Percentiles rank a stretch among this genome's conserved stretches.
These are phyloP conservation scores for Pycnococcus provasolii DNA, from an alignment of 139 green algal genomes.

Conservation along the genomic window DNA sequence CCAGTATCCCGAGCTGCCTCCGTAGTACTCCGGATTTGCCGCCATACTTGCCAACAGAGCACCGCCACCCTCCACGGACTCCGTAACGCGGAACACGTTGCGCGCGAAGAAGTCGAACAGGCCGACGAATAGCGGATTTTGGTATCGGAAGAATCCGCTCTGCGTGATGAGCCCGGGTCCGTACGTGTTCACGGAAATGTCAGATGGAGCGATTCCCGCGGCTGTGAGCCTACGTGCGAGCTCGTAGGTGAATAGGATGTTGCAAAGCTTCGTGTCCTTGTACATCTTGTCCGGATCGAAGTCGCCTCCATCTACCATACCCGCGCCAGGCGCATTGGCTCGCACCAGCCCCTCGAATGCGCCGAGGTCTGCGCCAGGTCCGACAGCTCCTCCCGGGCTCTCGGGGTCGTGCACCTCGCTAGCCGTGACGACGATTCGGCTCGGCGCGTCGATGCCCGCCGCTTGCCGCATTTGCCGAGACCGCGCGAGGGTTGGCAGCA, in stretches of 20 bases:
- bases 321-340: neutral
- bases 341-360: neutral
- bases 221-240: slow-evolving; percentile 16
- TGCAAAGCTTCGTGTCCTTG: slow-evolving; percentile 47
- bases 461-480: neutral
- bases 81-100: slow-evolving; percentile 18
- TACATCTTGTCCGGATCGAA: slow-evolving; percentile 35
- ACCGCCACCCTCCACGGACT: slow-evolving; percentile 24
- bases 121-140: slow-evolving; percentile 15
- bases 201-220: neutral
- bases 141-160: slow-evolving; percentile 20
- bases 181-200: slow-evolving; percentile 22
- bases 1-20: neutral
- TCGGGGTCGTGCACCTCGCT: slow-evolving; percentile 25
- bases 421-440: slow-evolving; percentile 27
- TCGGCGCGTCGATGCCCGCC: neutral
- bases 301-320: neutral
- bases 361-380: slow-evolving; percentile 13
- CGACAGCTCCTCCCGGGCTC: slow-evolving; percentile 14
- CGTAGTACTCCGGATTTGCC: neutral
- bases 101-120: slow-evolving; percentile 19
- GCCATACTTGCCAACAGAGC: slow-evolving; percentile 12
- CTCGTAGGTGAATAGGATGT: slow-evolving; percentile 40
- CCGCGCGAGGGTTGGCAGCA: slow-evolving; percentile 7
- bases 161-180: slow-evolving; percentile 27